Evolutionary conservation across 352 stramenopile species (phyloP).

Genomic region (Achlya hypogyna): DNA sequence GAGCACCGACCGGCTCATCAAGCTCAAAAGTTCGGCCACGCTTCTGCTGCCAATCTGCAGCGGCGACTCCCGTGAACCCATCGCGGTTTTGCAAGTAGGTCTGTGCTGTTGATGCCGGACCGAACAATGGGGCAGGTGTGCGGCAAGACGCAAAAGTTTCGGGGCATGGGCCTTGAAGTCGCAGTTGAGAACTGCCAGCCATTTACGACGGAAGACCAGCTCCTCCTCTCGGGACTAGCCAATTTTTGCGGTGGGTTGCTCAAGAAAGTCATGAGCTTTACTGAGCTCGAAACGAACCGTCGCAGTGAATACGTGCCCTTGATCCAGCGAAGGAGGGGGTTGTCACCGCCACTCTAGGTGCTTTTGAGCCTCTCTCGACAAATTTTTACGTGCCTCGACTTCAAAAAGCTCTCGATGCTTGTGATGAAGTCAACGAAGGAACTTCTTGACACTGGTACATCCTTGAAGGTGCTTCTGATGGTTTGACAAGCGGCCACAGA

Average conservation of each 20-base stretch:
- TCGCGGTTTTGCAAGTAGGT: slow-evolving; percentile 40
- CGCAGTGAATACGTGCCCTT: slow-evolving; percentile 43
- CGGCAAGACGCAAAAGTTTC: slow-evolving; percentile 47
- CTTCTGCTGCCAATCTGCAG: slow-evolving; percentile 45
- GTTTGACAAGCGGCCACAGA: slow-evolving; percentile 24
- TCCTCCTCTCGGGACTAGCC: slow-evolving; percentile 36
- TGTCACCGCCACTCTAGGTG: slow-evolving; percentile 24
- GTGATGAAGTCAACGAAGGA: slow-evolving; percentile 70
- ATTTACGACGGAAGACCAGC: slow-evolving; percentile 54
- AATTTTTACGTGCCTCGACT: slow-evolving; percentile 75
- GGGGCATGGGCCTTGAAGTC: slow-evolving; percentile 50
- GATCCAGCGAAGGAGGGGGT: not conserved
- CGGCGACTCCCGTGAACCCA: slow-evolving; percentile 8
- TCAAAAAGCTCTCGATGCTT: slow-evolving; percentile 64
- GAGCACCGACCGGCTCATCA: slow-evolving; percentile 52
- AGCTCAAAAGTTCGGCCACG: slow-evolving; percentile 45
- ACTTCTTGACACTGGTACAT: slow-evolving; percentile 41
- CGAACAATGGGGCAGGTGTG: slow-evolving; percentile 23
- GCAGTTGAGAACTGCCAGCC: slow-evolving; percentile 45
- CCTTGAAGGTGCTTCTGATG: not conserved
- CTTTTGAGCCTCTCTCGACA: slow-evolving; percentile 58
- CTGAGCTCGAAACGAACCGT: slow-evolving; percentile 71
- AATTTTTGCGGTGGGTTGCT: slow-evolving; percentile 58
- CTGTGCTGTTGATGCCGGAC: not conserved
- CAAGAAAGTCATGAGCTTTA: slow-evolving; percentile 66